Percentiles rank a stretch among this genome's conserved stretches.
Evolutionary conservation across 2,329 filamentous ascomycete species (phyloP).

Genomic region (Pseudomassariella vexata): DNA sequence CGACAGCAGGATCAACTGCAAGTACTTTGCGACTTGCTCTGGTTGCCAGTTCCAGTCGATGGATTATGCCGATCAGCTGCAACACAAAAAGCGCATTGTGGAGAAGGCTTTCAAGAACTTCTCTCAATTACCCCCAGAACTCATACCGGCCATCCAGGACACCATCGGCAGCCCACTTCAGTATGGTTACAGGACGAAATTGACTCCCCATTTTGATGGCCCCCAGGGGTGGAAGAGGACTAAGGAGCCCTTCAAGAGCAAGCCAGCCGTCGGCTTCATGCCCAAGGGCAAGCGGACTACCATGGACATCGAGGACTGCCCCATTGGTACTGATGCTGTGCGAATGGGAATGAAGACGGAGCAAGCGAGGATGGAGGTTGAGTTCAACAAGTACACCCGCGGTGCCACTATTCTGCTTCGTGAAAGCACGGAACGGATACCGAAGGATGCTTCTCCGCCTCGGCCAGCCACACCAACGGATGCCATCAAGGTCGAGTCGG

Average conservation of each 20-base stretch:
- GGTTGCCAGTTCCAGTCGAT: constrained; percentile 99
- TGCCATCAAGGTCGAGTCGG: constrained; percentile 49
- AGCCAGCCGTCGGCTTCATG: constrained; percentile 87
- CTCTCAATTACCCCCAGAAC: constrained; percentile 69
- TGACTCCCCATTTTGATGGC: constrained; percentile 92
- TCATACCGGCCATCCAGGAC: constrained; percentile 70
- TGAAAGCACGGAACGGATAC: constrained; percentile 70
- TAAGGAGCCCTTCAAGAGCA: constrained; percentile 45
- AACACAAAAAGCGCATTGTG: constrained; percentile 77
- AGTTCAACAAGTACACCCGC: constrained; percentile 66
- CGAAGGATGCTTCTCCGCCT: constrained; percentile 33
- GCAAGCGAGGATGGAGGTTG: constrained; percentile 65
- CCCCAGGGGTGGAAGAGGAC: constrained; percentile 55
- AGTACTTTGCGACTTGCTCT: constrained; percentile 81
- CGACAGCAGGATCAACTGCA: constrained; percentile 70
- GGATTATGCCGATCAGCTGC: constrained; percentile 77
- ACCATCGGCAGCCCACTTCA: constrained; percentile 88
- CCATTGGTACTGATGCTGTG: constrained; percentile 85
- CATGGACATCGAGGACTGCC: constrained; percentile 95
- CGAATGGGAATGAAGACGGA: constrained; percentile 73
- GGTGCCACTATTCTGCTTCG: constrained; percentile 87
- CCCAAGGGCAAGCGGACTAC: constrained; percentile 73
- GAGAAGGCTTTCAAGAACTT: constrained; percentile 92
- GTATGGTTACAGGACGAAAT: constrained; percentile 92
- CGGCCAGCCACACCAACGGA: constrained; percentile 15